These are phyloP conservation scores for Pulveroboletus ravenelii DNA, from an alignment of 768 basidiomycete genomes.

Conservation along the genomic window DNA sequence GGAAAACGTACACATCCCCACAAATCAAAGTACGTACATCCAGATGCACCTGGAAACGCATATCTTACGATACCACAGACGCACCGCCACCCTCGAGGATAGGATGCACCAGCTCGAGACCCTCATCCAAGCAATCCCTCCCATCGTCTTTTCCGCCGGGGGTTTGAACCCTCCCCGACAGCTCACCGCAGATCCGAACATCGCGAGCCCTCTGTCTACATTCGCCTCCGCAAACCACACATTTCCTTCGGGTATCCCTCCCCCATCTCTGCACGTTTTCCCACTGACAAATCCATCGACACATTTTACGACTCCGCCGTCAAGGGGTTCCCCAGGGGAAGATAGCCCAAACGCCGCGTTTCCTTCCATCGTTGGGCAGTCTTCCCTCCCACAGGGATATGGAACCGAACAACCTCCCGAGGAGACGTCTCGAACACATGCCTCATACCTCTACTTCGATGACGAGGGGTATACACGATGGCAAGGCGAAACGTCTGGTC, in stretches of 20 bases:
- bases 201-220: constrained; percentile 32
- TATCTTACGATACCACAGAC: constrained; percentile 36
- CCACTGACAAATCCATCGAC: constrained; percentile 79
- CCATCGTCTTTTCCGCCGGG: constrained; percentile 69
- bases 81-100: constrained; percentile 80
- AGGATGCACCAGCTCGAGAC: constrained; percentile 86
- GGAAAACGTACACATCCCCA: constrained; percentile 83
- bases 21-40: constrained; percentile 73
- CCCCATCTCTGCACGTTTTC: constrained; percentile 71
- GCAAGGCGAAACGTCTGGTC: constrained; percentile 91
- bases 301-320: constrained; percentile 55
- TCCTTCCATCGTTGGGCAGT: constrained; percentile 36
- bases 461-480: constrained; percentile 84
- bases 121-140: constrained; percentile 78
- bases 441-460: constrained; percentile 82
- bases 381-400: constrained; percentile 26
- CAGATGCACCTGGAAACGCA: constrained; percentile 1
- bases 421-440: constrained; percentile 60
- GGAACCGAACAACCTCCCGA: constrained; percentile 46
- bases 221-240: constrained; percentile 38
- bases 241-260: constrained; percentile 61
- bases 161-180: constrained; percentile 37
- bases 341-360: constrained; percentile 42
- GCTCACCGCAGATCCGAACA: constrained; percentile 31
- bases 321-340: constrained; percentile 41